Conservation (phyloP, 176 grass and related monocot genomes). For the Aegilops tauschii region DNA sequence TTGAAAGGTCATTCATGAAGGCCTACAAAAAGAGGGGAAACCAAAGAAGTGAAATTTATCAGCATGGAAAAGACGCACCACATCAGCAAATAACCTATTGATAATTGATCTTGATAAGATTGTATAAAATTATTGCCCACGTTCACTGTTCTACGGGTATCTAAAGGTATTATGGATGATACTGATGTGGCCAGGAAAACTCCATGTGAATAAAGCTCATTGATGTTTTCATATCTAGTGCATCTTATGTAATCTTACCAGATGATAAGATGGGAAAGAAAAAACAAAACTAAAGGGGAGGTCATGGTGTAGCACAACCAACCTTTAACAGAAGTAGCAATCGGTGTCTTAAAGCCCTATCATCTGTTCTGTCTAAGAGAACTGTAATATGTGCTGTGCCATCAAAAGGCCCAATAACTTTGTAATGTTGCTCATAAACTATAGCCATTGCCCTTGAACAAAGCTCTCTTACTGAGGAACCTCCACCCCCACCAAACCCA, state of each 20-base stretch:
- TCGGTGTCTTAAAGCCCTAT: slow-evolving; percentile 86
- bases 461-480: slow-evolving; percentile 92
- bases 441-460: slow-evolving; percentile 98
- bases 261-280: neutral
- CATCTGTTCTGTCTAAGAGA: slow-evolving; percentile 94
- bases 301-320: slow-evolving; percentile 10
- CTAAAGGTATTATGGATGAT: slow-evolving; percentile 11
- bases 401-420: slow-evolving; percentile 92
- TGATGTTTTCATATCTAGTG: neutral
- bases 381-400: slow-evolving; percentile 94
- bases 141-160: neutral
- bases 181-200: neutral
- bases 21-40: slow-evolving; percentile 53
- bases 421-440: slow-evolving; percentile 97
- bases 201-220: slow-evolving; percentile 4
- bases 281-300: neutral
- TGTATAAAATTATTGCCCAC: slow-evolving; percentile 11
- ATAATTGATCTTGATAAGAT: slow-evolving; percentile 1
- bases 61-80: slow-evolving; percentile 26
- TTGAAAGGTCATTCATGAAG: slow-evolving; percentile 90
- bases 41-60: slow-evolving; percentile 25
- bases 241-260: slow-evolving; percentile 22
- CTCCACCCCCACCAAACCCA: slow-evolving; percentile 98
- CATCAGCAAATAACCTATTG: slow-evolving; percentile 15
- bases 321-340: slow-evolving; percentile 87